Conservation (phyloP, 192 early-diverging fungal genomes). For the Coemansia sp. region DNA sequence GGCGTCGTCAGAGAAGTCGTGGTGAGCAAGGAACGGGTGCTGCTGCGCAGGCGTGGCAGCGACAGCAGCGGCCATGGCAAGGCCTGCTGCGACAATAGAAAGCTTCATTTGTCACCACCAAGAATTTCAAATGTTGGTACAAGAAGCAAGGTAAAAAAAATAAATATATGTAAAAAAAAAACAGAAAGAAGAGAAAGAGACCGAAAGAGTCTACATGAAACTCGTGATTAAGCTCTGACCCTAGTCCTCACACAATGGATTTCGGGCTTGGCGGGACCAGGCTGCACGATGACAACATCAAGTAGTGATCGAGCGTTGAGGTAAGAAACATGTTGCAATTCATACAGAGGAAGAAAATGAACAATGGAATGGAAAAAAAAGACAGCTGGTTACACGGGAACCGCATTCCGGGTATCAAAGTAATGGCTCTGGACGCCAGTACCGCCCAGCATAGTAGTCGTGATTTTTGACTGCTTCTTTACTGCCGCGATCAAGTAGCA, state of each 20-base stretch:
- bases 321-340: not conserved
- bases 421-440: conserved; percentile 31
- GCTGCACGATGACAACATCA: not conserved
- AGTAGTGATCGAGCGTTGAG: not conserved
- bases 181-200: not conserved
- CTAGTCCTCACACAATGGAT: not conserved
- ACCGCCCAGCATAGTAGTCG: conserved; percentile 40
- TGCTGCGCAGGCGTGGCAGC: conserved; percentile 28
- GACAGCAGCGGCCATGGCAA: conserved; percentile 20
- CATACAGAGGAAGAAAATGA: not conserved
- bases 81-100: conserved; percentile 18
- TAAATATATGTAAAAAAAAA: not conserved
- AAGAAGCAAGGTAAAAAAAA: not conserved
- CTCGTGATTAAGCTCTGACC: not conserved
- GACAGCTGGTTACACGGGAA: conserved; percentile 17
- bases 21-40: conserved; percentile 37
- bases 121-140: conserved; percentile 14
- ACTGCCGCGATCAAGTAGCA: conserved; percentile 54
- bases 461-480: conserved; percentile 49
- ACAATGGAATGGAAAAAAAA: not conserved
- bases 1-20: not conserved
- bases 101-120: conserved; percentile 1
- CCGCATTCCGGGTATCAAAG: conserved; percentile 32
- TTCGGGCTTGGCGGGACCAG: conserved; percentile 3
- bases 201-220: not conserved